A percentile compares a stretch with the other conserved stretches of the same genome.
Conservation (phyloP, 495 filamentous ascomycete genomes). For the Penicillium herquei region DNA sequence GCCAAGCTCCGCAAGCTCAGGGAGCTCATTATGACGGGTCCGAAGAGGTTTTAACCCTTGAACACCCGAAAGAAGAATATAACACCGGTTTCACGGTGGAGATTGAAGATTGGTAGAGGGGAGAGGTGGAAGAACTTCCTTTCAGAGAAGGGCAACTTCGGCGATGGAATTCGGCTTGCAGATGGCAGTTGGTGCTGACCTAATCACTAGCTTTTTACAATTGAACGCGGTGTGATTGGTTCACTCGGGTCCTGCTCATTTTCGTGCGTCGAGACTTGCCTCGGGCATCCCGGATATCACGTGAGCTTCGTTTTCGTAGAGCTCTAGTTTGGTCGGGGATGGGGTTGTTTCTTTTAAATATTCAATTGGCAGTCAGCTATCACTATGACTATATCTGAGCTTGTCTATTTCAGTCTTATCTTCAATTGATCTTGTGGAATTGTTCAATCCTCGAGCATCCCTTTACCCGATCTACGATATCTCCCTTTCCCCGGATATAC, state of each 20-base stretch:
- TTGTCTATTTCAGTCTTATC: no score
- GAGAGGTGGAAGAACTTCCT: constrained; percentile 26
- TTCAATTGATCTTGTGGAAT: no score
- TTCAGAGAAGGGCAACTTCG: constrained; percentile 18
- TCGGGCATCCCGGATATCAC: constrained; percentile 21
- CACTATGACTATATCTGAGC: no score
- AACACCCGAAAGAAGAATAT: constrained; percentile 24
- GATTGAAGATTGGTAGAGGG: constrained; percentile 22
- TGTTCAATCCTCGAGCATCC: not conserved
- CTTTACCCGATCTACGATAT: not conserved
- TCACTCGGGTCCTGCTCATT: constrained; percentile 3
- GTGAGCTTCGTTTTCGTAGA: constrained; percentile 30
- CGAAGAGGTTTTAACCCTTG: constrained; percentile 31
- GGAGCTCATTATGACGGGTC: constrained; percentile 55
- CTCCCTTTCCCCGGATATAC: constrained; percentile 5
- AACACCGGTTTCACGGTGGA: constrained; percentile 22
- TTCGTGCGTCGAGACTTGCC: constrained; percentile 5
- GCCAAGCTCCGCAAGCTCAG: constrained; percentile 58
- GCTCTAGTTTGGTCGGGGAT: not conserved
- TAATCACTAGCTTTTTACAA: constrained; percentile 23
- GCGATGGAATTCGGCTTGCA: constrained; percentile 26
- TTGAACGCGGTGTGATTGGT: constrained; percentile 9
- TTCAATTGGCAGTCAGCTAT: no score
- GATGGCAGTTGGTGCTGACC: constrained; percentile 44
- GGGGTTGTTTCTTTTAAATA: no score